Percentiles rank a stretch among this genome's conserved stretches.
Conservation (phyloP, 2,329 filamentous ascomycete genomes). For the Graphilbum ipis-grandicollis region DNA sequence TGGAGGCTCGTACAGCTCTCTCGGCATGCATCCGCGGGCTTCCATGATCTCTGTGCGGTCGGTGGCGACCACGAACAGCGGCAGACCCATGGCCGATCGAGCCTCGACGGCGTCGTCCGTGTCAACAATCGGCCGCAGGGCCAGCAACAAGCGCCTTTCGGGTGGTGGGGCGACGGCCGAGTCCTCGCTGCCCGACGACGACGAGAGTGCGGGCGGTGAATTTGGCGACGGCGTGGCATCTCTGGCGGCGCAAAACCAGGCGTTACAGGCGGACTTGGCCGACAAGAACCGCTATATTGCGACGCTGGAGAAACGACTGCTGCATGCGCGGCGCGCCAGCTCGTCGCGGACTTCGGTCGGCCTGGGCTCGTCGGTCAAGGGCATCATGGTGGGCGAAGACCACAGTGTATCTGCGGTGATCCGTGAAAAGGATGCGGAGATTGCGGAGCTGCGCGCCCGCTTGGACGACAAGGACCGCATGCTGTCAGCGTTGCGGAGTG, state of each 20-base stretch:
- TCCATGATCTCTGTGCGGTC: conserved; percentile 28
- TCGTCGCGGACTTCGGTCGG: conserved; percentile 73
- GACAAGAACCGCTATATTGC: conserved; percentile 96
- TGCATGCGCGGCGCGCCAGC: conserved; percentile 80
- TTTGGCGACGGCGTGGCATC: conserved; percentile 77
- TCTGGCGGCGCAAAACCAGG: conserved; percentile 66
- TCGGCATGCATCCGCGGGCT: conserved; percentile 48
- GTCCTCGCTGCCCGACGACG: conserved; percentile 33
- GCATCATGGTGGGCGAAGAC: conserved; percentile 59
- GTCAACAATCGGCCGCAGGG: conserved; percentile 41
- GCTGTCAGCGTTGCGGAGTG: conserved; percentile 70
- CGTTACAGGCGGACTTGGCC: conserved; percentile 85
- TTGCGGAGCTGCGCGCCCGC: conserved; percentile 72
- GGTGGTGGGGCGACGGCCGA: conserved; percentile 18
- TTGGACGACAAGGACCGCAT: conserved; percentile 93
- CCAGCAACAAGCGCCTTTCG: conserved; percentile 24
- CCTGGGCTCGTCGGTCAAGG: conserved; percentile 37
- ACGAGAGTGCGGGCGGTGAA: conserved; percentile 61
- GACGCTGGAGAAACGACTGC: conserved; percentile 76
- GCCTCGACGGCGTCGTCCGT: conserved; percentile 50
- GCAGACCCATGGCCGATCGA: conserved; percentile 36
- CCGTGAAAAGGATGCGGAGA: conserved; percentile 83
- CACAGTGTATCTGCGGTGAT: conserved; percentile 56
- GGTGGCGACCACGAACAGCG: conserved; percentile 37
- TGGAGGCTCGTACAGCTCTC: conserved; percentile 51